Evolutionary conservation across 208 protist genomes (phyloP).

Genomic region (Leishmania tarentolae): DNA sequence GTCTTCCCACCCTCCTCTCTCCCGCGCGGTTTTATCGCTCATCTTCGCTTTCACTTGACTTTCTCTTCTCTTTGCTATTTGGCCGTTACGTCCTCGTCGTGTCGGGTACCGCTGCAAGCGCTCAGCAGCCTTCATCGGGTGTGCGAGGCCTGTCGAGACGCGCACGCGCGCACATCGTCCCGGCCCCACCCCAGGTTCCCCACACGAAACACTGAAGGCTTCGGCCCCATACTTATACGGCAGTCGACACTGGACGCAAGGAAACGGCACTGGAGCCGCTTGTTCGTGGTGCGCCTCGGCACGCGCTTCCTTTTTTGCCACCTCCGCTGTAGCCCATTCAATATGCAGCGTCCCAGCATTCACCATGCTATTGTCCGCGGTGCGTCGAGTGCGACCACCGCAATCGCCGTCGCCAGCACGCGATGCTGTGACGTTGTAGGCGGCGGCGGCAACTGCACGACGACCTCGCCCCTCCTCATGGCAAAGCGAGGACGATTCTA

Average conservation of each 20-base stretch:
- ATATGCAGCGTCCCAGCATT: constrained; percentile 22
- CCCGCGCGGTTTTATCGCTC: not conserved
- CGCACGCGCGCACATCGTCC: not conserved
- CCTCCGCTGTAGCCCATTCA: not conserved
- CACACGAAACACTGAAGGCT: not conserved
- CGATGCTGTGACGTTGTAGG: not conserved
- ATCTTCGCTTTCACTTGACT: not conserved
- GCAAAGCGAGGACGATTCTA: constrained; percentile 72
- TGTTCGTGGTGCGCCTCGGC: not conserved
- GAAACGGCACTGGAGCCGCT: not conserved
- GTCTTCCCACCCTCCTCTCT: not conserved
- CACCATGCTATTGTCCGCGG: constrained; percentile 9
- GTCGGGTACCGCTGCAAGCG: not conserved
- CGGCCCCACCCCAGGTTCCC: not conserved
- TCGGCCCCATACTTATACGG: not conserved
- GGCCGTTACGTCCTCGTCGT: too few relatives aligned
- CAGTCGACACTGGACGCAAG: not conserved
- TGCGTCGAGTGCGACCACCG: not conserved
- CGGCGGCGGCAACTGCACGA: not conserved
- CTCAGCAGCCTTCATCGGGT: not conserved
- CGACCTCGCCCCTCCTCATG: constrained; percentile 10
- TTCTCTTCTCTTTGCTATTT: not conserved
- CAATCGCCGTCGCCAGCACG: not conserved
- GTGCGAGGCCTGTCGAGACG: not conserved
- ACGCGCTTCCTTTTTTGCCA: not conserved